Base-by-base conservation (phyloP, 768 basidiomycete species). In the Xerocomellus intermedius region DNA sequence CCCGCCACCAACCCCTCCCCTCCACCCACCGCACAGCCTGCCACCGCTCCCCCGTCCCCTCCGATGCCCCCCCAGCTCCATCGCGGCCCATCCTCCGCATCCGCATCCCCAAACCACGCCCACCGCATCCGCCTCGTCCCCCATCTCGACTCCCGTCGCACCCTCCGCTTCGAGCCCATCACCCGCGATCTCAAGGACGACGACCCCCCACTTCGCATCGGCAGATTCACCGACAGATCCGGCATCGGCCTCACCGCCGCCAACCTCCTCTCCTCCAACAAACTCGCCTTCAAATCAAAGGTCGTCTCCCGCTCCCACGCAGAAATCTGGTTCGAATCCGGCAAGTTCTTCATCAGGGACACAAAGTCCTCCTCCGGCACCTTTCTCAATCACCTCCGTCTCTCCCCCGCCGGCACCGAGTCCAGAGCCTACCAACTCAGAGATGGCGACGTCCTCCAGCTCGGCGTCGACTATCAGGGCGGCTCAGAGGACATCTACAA, bases 401-500 rank as follows among this genome's bases (percentile, higher is more conserved):
- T 98, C n/a, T 86, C 86, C 36, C 78, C 86, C 1, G 94, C 95
- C 12, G 89, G 88, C 45, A 80, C 83, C 8, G 95, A 96, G 69
- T 89, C 86, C 5, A 75, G 84, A 37, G 82, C 92, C 1, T 86
- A 79, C 56, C 82, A 82, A 57, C 77, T 98, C 63, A 92, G 89
- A 73, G 95, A 98, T 57, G 96, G 96, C 1, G 95, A 98, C 74
- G 81, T 98, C 28, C 73, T 98, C 19, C 96, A 98, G 73, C 84
- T 98, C 1, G 95, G 96, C 2, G 93, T 98, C 26, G 95, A 98
- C 69, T 99, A 97, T 73, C 95, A 98, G 71, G 96, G 96, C 7
- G 96, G 96, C 0, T 84, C 91, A 8, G 94, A 98, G 75, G 95
- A 98, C 71, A 94, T 96, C 49, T 98, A 96, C 73, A 89, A 97